Evolutionary conservation across 768 basidiomycete genomes (phyloP), one percentile per base, ranked within the genome.

Genomic region (Trametes meyenii): DNA sequence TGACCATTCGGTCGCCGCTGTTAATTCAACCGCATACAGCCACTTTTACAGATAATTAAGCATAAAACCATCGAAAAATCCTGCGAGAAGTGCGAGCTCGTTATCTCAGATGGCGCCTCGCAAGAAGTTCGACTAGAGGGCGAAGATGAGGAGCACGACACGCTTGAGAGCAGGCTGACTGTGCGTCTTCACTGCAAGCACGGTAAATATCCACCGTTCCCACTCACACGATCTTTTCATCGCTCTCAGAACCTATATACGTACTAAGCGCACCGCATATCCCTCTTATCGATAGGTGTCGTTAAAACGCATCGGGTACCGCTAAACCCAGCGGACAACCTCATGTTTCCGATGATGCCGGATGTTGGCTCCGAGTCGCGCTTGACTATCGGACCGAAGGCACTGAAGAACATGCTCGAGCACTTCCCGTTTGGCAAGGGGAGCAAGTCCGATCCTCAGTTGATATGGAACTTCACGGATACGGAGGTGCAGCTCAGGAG

Each of bases 101-200:
- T 85, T 5, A 83, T 94, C 54, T 71, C 84, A 4, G 88, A 92
- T 60, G 79, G 76, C 43, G 81, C 79, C 8, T 39, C 62, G 19
- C 58, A 58, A 21, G 48, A 33, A 1, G 10, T 13, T 6, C 49
- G 24, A 1, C 5, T 48, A 1, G 58, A 52, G 3, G 65, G 72
- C 14, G 73, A 74, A 12, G 76, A 77, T 45, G 82, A 82, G 23
- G 82, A 82, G 19, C 67, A 71, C 11, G 89, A 92, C 64, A 78
- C 82, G 50, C 76, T 91, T 6, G 89, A 92, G 72, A 89, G 86
- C 68, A 87, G 81, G 67, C 75, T 94, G 54, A 79, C 90, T 33
- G 76, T 94, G 40, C 86, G 86, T 64, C 72, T 94, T 51, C 81
- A 90, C 67, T 94, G 92, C 73, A 93, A 94, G 77, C 89, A 93